A percentile compares a stretch with the other conserved stretches of the same genome.
Evolutionary conservation across 768 basidiomycete genomes (phyloP).

Genomic region (Panaeolus papilionaceus): DNA sequence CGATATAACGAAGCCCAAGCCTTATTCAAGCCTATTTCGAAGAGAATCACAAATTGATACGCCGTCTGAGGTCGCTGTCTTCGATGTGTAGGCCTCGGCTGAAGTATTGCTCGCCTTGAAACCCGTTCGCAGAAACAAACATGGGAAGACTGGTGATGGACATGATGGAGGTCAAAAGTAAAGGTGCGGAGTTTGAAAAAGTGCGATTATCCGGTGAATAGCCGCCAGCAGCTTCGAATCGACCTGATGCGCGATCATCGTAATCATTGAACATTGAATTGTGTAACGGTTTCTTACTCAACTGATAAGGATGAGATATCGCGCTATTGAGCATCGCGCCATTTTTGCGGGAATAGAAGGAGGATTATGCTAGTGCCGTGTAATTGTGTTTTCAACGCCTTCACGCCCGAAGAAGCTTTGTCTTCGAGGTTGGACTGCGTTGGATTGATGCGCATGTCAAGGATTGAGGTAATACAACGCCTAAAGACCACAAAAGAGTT

Average conservation of each 20-base stretch:
- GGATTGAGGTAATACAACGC: too few relatives aligned
- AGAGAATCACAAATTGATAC: not conserved
- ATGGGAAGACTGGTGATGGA: not conserved
- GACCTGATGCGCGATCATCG: not conserved
- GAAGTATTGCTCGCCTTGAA: not conserved
- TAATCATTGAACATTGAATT: not conserved
- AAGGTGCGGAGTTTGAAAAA: constrained; percentile 1
- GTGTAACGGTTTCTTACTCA: not conserved
- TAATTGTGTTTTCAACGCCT: constrained; percentile 3
- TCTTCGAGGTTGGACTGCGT: not conserved
- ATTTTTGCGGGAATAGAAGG: not conserved
- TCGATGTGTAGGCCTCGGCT: not conserved
- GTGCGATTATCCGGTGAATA: constrained; percentile 2
- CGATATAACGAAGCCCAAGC: not conserved
- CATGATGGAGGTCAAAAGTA: not conserved
- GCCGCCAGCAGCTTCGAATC: not conserved
- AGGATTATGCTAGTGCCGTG: not conserved
- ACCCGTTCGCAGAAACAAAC: not conserved
- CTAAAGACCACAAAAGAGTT: too few relatives aligned
- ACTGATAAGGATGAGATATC: not conserved
- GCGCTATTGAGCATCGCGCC: not conserved
- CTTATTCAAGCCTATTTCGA: not conserved
- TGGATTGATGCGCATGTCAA: too few relatives aligned
- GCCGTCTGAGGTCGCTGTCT: not conserved
- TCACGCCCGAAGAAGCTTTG: not conserved